Evolutionary conservation across 805 yeast species (phyloP).

Genomic region (Zygosaccharomyces bisporus): DNA sequence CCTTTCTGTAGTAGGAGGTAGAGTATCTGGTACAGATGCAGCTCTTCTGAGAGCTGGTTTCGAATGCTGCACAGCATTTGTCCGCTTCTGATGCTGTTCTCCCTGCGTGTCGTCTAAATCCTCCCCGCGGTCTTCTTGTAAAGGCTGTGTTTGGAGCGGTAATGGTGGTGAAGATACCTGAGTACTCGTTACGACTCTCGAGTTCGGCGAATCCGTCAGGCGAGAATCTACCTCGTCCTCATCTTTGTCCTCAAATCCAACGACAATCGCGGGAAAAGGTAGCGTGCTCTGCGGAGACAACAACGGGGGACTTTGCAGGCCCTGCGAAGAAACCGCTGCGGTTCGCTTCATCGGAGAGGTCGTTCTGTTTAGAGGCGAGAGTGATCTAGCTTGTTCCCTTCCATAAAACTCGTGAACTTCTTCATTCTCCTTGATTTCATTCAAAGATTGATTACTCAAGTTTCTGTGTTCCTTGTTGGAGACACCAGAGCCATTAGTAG

Average conservation of each 20-base stretch:
- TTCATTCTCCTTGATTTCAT: conserved; percentile 37
- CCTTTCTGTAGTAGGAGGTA: conserved; percentile 33
- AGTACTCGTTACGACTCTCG: conserved; percentile 3
- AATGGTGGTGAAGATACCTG: conserved; percentile 9
- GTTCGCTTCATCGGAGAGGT: conserved; percentile 7
- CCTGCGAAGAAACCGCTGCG: conserved; percentile 5
- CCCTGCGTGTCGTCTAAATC: background rate
- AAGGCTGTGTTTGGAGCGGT: background rate
- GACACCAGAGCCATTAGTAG: conserved; percentile 12
- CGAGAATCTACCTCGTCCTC: conserved; percentile 11
- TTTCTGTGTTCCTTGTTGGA: conserved; percentile 19
- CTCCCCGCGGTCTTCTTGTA: background rate
- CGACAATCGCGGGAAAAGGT: conserved; percentile 27
- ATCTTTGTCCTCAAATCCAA: conserved; percentile 21
- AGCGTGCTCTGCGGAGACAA: conserved; percentile 16
- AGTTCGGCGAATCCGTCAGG: conserved; percentile 2
- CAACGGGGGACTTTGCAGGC: conserved; percentile 12
- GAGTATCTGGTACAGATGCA: conserved; percentile 77
- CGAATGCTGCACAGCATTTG: conserved; percentile 3
- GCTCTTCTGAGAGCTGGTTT: conserved; percentile 57
- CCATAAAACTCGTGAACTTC: conserved; percentile 22
- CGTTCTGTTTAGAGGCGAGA: too few species aligned
- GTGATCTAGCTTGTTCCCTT: conserved; percentile 3
- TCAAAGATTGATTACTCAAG: conserved; percentile 31
- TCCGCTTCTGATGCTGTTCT: conserved; percentile 2